Conservation (phyloP, 768 basidiomycete genomes). For the Boletus huronensis region DNA sequence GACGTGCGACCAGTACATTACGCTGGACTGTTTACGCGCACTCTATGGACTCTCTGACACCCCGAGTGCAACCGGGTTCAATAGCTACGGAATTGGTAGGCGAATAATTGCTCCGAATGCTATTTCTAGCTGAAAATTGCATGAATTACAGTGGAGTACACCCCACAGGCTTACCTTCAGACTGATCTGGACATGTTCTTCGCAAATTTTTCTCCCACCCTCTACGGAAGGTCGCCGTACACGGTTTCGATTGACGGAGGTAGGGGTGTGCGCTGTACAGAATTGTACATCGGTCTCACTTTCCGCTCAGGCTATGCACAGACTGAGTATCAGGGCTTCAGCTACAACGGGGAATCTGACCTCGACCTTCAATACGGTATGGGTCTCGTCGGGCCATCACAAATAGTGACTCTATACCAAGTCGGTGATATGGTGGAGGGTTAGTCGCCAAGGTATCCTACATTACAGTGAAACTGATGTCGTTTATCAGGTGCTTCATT, state of each 20-base stretch:
- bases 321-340: constrained; percentile 22
- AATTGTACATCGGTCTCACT: neutral
- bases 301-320: constrained; percentile 25
- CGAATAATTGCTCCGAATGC: neutral
- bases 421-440: constrained; percentile 30
- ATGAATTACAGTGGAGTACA: constrained; percentile 27
- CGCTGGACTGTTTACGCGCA: too few species aligned
- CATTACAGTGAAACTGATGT: neutral
- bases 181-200: constrained; percentile 31
- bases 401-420: constrained; percentile 31
- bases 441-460: neutral
- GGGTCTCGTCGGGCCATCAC: constrained; percentile 9
- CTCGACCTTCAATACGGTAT: too few species aligned
- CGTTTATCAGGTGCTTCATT: constrained; percentile 25
- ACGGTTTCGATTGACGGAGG: constrained; percentile 28
- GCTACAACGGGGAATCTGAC: constrained; percentile 27
- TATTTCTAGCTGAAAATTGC: neutral
- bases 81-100: constrained; percentile 31
- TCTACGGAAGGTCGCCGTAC: constrained; percentile 23
- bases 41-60: too few species aligned
- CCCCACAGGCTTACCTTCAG: constrained; percentile 32
- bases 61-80: neutral
- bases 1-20: too few species aligned
- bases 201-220: constrained; percentile 22
- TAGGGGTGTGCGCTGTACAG: too few species aligned